phyloP scores from a whole-genome alignment of 768 basidiomycete genomes.

The Baorangia bicolor region DNA sequence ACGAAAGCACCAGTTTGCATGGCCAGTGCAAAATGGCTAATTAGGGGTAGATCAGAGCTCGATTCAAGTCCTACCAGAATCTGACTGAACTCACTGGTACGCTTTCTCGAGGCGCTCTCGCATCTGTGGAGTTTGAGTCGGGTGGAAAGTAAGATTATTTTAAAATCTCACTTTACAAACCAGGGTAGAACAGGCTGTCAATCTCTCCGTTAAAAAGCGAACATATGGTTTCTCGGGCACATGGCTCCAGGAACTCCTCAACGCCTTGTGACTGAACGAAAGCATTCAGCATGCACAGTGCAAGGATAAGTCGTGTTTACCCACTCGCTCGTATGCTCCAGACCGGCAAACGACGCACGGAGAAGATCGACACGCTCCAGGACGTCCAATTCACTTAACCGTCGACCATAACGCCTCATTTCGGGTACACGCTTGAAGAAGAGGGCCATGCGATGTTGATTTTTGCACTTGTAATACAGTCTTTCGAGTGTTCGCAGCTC shows the following conservation, averaged over 20 bases:
- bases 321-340: constrained; percentile 25
- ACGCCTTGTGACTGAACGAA: constrained; percentile 42
- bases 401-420: constrained; percentile 45
- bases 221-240: constrained; percentile 44
- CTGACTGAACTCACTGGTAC: constrained; percentile 45
- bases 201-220: constrained; percentile 34
- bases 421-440: constrained; percentile 69
- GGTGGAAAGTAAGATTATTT: neutral
- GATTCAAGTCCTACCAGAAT: neutral
- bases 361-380: constrained; percentile 23
- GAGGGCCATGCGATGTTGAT: constrained; percentile 51
- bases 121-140: constrained; percentile 37
- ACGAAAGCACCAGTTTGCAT: constrained; percentile 76
- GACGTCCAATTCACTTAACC: constrained; percentile 19
- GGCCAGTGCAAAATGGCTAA: constrained; percentile 60
- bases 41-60: neutral
- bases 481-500: constrained; percentile 56
- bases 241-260: constrained; percentile 66
- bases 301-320: neutral
- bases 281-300: neutral
- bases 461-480: constrained; percentile 77
- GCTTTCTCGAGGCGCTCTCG: constrained; percentile 45
- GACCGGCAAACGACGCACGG: constrained; percentile 31
- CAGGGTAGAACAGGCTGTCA: constrained; percentile 38
- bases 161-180: constrained; percentile 45